A percentile compares a stretch with the other conserved stretches of the same genome.
Conservation (phyloP, 257 asterid genomes). For the Verbascum thapsus region DNA sequence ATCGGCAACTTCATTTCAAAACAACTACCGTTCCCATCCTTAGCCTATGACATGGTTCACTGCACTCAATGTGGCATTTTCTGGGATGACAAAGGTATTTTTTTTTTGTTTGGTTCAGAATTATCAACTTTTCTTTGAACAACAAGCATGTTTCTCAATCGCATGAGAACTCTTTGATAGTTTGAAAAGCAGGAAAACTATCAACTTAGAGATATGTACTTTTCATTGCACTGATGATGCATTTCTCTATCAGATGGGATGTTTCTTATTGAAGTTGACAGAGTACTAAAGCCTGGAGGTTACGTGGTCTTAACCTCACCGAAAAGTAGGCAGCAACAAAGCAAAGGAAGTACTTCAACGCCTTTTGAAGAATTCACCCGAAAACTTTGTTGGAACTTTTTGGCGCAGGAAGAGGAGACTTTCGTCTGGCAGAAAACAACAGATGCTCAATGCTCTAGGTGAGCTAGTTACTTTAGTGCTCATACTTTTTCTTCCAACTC, state of each 20-base stretch:
- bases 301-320: slow-evolving; percentile 89
- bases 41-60: slow-evolving; percentile 95
- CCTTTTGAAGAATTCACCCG: slow-evolving; percentile 66
- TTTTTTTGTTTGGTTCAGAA: slow-evolving; percentile 16
- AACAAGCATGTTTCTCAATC: too few relatives aligned
- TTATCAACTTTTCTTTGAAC: not conserved
- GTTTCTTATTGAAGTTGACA: slow-evolving; percentile 86
- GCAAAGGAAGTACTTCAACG: slow-evolving; percentile 55
- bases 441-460: slow-evolving; percentile 82
- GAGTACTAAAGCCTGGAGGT: slow-evolving; percentile 96
- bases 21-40: slow-evolving; percentile 92
- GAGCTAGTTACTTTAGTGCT: too few relatives aligned
- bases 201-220: slow-evolving; percentile 4
- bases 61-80: slow-evolving; percentile 90
- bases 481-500: too few relatives aligned
- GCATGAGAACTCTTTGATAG: not conserved
- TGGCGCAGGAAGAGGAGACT: slow-evolving; percentile 86
- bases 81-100: slow-evolving; percentile 92
- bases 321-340: slow-evolving; percentile 57
- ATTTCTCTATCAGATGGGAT: slow-evolving; percentile 70
- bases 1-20: slow-evolving; percentile 76
- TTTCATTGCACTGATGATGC: slow-evolving; percentile 37
- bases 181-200: not conserved
- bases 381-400: slow-evolving; percentile 77
- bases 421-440: slow-evolving; percentile 83